A percentile compares a stretch with the other conserved stretches of the same genome.
Evolutionary conservation across 768 basidiomycete species (phyloP).

Genomic region (Steccherinum ochraceum): DNA sequence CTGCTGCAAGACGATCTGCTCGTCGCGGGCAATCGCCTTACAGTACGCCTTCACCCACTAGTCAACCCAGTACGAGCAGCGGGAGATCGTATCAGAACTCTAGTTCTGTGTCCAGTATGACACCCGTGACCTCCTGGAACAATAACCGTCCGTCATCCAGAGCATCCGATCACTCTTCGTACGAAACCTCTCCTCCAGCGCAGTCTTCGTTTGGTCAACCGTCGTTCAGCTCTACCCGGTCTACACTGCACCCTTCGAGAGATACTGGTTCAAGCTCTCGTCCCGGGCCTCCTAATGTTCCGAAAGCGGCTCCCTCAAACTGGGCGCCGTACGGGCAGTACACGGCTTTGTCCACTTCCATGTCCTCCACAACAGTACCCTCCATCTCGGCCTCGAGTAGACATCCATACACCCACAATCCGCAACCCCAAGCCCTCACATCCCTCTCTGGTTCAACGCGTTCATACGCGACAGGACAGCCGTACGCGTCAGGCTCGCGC

Average conservation of each 20-base stretch:
- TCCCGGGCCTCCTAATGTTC: not conserved
- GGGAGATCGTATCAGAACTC: not conserved
- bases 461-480: not conserved
- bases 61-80: not conserved
- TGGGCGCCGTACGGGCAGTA: not conserved
- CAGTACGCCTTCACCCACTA: not conserved
- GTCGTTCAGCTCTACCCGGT: not conserved
- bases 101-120: not conserved
- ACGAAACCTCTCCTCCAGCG: not conserved
- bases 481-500: not conserved
- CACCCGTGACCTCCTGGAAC: not conserved
- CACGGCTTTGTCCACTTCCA: not conserved
- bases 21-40: not conserved
- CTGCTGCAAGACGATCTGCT: too few species aligned
- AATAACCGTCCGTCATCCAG: not conserved
- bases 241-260: not conserved
- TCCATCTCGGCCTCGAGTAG: too few species aligned
- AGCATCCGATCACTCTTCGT: not conserved
- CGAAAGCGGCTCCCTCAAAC: not conserved
- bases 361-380: not conserved
- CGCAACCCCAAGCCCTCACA: not conserved
- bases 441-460: not conserved
- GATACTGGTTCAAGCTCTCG: not conserved
- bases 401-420: too few species aligned
- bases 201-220: not conserved